Base-by-base conservation (phyloP, 1,139 yeast species). In the Yamadazyma conglobata region DNA sequence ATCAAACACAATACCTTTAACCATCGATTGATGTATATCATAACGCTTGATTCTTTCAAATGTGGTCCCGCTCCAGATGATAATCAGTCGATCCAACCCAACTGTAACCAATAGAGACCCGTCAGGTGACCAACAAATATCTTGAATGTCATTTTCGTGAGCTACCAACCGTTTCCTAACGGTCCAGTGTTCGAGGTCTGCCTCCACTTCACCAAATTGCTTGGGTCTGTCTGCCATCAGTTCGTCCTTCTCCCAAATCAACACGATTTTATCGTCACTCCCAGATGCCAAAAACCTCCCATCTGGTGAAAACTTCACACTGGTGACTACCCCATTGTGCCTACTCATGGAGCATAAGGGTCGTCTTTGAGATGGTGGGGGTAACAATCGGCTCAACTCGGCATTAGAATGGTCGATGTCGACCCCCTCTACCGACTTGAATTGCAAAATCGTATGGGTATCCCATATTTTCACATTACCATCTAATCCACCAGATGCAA, bases 101-200 rank as follows among this genome's bases (percentile, higher is more conserved):
- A 89, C 98, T 0, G 96, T 83, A 14, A 91, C 96, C 33, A 91
- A 62, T 18, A 91, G 73, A 19, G 87, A 74, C 2, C 94, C 85
- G 52, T 91, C 97, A 0, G 97, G 97, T 2, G 96, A 85, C 98
- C 98, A 91, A 24, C 96, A 94, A 42, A 91, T 79, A 55, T 91
- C 98, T 52, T 91, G 98, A 29, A 91, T 86, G 60, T 91, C 98
- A 50, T 89, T 91, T 41, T 91, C 97, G 57, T 91, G 98, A 1
- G 96, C 98, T 14, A 86, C 95, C 17, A 88, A 69, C 47, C 97
- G 72, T 50, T 85, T 85, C 16, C 96, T 64, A 2, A 89, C 96
- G 0, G 91, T 82, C 97, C 97, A 91, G 46, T 83, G 93, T 52
- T 89, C 96, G 28, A 79, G 52, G 46, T 87, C 95, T 5, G 70